Percentiles rank a stretch among this genome's conserved stretches.
These are phyloP conservation scores for Silene coronaria DNA, from an alignment of 179 eudicot species.

Conservation along the genomic window DNA sequence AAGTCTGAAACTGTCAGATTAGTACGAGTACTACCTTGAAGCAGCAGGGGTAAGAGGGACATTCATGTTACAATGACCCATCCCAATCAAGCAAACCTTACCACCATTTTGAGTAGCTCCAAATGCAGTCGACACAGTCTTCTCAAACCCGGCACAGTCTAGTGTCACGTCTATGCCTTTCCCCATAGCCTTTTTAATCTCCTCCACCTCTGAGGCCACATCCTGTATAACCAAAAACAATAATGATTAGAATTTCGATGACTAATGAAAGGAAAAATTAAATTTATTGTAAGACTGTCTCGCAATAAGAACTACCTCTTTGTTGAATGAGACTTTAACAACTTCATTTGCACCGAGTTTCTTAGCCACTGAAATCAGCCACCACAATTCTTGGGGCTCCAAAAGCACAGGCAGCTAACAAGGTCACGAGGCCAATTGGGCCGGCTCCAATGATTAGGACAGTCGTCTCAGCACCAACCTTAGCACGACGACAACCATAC, in stretches of 20 bases:
- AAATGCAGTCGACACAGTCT: constrained; percentile 67
- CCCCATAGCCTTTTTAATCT: constrained; percentile 51
- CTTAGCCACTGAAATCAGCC: constrained; percentile 67
- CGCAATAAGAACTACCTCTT: background rate
- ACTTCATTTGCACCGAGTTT: constrained; percentile 55
- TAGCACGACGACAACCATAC: constrained; percentile 69
- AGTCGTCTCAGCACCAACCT: constrained; percentile 53
- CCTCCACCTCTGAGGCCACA: constrained; percentile 42
- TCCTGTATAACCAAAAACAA: constrained; percentile 30
- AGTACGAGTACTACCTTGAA: constrained; percentile 40
- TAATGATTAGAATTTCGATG: too few relatives aligned
- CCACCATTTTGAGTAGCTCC: constrained; percentile 64
- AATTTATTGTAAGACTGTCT: too few relatives aligned
- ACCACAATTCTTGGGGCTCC: constrained; percentile 66
- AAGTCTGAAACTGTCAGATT: background rate
- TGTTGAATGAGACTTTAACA: constrained; percentile 51
- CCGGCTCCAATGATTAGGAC: constrained; percentile 75
- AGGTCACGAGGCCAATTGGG: constrained; percentile 74
- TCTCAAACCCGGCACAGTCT: constrained; percentile 76
- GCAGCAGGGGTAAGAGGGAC: constrained; percentile 81
- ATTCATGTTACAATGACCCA: constrained; percentile 71
- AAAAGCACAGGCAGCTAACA: constrained; percentile 77
- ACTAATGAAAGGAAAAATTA: too few relatives aligned
- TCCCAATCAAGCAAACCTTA: constrained; percentile 72
- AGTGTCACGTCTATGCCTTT: constrained; percentile 49